phyloP scores from a whole-genome alignment of 768 basidiomycete species.

The Psilocybe tampanensis region DNA sequence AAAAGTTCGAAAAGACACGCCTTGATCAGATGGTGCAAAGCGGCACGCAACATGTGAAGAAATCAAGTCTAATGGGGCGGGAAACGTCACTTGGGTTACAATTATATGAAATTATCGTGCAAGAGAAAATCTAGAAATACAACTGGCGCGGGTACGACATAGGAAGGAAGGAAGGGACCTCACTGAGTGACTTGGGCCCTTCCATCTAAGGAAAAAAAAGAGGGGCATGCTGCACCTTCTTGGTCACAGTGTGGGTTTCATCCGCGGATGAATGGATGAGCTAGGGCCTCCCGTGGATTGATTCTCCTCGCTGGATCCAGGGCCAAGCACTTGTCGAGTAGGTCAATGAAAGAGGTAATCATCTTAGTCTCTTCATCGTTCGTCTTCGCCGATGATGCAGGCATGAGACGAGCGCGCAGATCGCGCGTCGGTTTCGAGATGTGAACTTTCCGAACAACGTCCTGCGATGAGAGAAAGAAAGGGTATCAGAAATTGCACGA shows the following conservation, averaged over 20 bases:
- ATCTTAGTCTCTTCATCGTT: conserved; percentile 89
- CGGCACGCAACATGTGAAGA: conserved; percentile 6
- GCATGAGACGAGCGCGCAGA: conserved; percentile 80
- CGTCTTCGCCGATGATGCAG: conserved; percentile 73
- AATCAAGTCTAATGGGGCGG: background rate
- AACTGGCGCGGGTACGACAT: background rate
- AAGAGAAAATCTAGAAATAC: background rate
- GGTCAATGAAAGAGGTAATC: conserved; percentile 79
- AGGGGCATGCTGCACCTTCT: background rate
- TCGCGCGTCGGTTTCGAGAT: conserved; percentile 84
- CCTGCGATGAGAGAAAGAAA: conserved; percentile 45
- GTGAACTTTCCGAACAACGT: conserved; percentile 78
- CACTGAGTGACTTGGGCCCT: too few species aligned
- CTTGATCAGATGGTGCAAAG: conserved; percentile 15
- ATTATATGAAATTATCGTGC: background rate
- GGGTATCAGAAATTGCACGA: background rate
- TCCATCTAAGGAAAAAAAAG: background rate
- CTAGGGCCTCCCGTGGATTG: conserved; percentile 86
- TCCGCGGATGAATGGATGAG: conserved; percentile 82
- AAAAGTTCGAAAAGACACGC: background rate
- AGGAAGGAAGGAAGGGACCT: background rate
- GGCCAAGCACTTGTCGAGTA: conserved; percentile 88
- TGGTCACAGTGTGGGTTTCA: conserved; percentile 18
- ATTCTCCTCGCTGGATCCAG: conserved; percentile 87
- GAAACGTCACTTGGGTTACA: background rate